phyloP scores from a whole-genome alignment of 2,329 filamentous ascomycete species.

The Sporothrix variecibatus region DNA sequence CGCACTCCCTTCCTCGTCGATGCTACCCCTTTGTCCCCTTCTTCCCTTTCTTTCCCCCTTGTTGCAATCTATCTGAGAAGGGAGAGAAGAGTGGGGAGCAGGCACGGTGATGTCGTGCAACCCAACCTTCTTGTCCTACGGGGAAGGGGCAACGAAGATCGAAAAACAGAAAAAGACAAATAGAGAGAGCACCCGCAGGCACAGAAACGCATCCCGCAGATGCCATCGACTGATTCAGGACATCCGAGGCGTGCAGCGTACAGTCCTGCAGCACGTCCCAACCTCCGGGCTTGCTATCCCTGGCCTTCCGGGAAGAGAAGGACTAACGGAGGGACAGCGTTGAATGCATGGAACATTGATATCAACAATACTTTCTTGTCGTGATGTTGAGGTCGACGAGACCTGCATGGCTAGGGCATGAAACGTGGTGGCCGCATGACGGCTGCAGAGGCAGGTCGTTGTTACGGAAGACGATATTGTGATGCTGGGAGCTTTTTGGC shows the following conservation, averaged over 20 bases:
- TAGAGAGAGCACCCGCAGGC: neutral
- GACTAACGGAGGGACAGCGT: neutral
- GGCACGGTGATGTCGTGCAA: neutral
- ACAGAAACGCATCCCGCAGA: neutral
- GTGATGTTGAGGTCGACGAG: neutral
- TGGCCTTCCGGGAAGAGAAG: neutral
- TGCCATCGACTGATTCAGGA: slow-evolving; percentile 13
- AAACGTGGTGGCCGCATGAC: neutral
- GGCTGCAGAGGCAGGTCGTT: neutral
- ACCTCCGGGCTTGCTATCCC: neutral
- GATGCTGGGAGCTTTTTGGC: neutral
- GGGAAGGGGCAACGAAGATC: neutral
- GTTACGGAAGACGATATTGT: neutral
- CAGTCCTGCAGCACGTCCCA: neutral
- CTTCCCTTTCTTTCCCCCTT: neutral
- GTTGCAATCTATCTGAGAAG: neutral
- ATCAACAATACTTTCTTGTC: neutral
- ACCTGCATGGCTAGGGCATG: slow-evolving; percentile 6
- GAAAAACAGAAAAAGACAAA: neutral
- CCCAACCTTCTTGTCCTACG: neutral
- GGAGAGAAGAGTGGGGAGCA: neutral
- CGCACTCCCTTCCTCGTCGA: neutral
- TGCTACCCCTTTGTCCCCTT: neutral
- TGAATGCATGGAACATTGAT: neutral
- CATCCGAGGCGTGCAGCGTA: slow-evolving; percentile 1